Conservation (phyloP, 2,329 filamentous ascomycete genomes). For the Diplocarpon rosae region DNA sequence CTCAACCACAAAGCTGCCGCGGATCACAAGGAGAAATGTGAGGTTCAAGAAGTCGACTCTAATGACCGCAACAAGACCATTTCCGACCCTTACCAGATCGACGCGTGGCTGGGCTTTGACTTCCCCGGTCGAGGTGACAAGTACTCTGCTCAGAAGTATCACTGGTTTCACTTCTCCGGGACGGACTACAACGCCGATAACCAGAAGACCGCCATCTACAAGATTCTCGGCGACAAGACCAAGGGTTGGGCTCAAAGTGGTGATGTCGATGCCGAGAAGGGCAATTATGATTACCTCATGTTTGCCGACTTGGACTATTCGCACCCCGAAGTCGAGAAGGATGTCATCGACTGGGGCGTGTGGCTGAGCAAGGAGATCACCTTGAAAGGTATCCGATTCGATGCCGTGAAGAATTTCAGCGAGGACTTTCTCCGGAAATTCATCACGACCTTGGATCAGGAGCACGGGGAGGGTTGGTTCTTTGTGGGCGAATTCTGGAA, state of each 20-base stretch:
- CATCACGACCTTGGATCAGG: constrained; percentile 43
- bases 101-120: constrained; percentile 57
- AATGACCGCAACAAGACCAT: constrained; percentile 46
- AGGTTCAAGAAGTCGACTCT: constrained; percentile 52
- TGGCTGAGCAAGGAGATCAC: constrained; percentile 54
- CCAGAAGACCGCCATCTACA: constrained; percentile 51
- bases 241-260: constrained; percentile 55
- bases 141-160: constrained; percentile 53
- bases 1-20: constrained; percentile 63
- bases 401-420: constrained; percentile 64
- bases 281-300: constrained; percentile 64
- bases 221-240: constrained; percentile 46
- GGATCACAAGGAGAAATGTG: constrained; percentile 51
- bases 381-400: constrained; percentile 56
- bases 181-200: constrained; percentile 51
- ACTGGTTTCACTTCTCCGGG: constrained; percentile 57
- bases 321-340: constrained; percentile 50
- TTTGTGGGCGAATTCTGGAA: constrained; percentile 63
- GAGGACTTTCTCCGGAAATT: constrained; percentile 56
- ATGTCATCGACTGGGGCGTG: constrained; percentile 54
- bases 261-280: constrained; percentile 45
- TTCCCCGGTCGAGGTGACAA: constrained; percentile 49
- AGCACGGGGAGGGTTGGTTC: constrained; percentile 44
- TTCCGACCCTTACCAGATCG: constrained; percentile 47
- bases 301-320: constrained; percentile 59